Evolutionary conservation across 805 yeast genomes (phyloP).

Genomic region (Sugiyamaella smithiae): DNA sequence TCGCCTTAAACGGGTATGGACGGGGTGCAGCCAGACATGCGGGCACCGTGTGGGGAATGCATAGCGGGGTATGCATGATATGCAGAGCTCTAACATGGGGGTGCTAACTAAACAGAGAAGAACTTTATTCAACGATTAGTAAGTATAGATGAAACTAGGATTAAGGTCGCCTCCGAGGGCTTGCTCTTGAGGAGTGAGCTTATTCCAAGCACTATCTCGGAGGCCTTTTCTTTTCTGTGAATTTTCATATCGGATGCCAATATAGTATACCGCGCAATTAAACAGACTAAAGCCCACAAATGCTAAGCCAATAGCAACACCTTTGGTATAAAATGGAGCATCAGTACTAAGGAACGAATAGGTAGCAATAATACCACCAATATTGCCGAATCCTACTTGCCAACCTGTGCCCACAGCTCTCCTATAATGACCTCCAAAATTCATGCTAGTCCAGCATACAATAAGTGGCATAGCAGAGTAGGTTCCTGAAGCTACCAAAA

Average conservation of each 20-base stretch:
- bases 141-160: conserved; percentile 33
- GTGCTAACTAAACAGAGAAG: too few species aligned
- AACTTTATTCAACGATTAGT: conserved; percentile 26
- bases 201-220: conserved; percentile 27
- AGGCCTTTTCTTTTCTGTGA: conserved; percentile 25
- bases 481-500: conserved; percentile 55
- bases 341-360: conserved; percentile 53
- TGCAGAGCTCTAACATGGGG: too few species aligned
- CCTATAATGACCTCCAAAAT: conserved; percentile 61
- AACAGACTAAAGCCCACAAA: conserved; percentile 45
- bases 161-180: conserved; percentile 33
- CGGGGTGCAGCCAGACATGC: too few species aligned
- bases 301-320: conserved; percentile 51
- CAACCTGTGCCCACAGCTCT: conserved; percentile 57
- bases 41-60: too few species aligned
- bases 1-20: too few species aligned
- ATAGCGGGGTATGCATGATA: too few species aligned
- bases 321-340: conserved; percentile 58
- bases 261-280: conserved; percentile 36
- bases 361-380: conserved; percentile 67
- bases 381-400: conserved; percentile 70
- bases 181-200: conserved; percentile 23
- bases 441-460: conserved; percentile 64
- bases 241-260: conserved; percentile 33
- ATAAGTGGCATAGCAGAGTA: conserved; percentile 67